Evolutionary conservation across 371 early-diverging fungal species (phyloP), one percentile per base, ranked within the genome.

Genomic region (Astathelohania contejeani): DNA sequence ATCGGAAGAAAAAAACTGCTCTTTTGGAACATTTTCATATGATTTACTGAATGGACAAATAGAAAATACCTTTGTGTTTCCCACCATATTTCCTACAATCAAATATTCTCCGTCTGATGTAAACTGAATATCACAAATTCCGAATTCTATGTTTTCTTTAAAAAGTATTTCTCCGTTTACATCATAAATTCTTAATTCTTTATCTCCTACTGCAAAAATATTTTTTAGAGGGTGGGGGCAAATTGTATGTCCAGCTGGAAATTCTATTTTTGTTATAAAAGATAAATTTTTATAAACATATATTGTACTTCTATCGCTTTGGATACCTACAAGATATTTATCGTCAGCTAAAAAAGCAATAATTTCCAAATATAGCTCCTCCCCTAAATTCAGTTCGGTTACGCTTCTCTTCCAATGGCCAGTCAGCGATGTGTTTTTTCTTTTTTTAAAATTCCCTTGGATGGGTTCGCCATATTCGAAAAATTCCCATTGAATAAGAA

Each of bases 1-100:
- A 29, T 63, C 63, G 16, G 49, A 29, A 7, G 7, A 3, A 53
- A 68, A 68, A 51, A 63, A 69, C 47, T 69, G 69, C 37, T 63
- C 54, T 16, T 28, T 20, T 10, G 60, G 54, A 0, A 27, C 35
- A 25, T 29, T 37, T 51, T 29, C 19, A 24, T 51, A 51, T 37
- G 3, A 3, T 47, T 38, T 27, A 23, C 29, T 43, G 1, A 35
- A n/a, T 10, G 18, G 9, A 22, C 25, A 28, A 23, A 60, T 16
- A 1, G 56, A 26, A 55, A 50, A 60, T 10, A 54, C 28, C 1
- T 22, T 27, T 1, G 63, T 25, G 9, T 35, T 37, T 1, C 70
- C 70, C 6, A 42, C 16, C 1, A 60, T 53, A 29, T 70, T 63
- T 14, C 56, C 29, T 19, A 58, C 28, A 19, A 70, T 51, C 49